A percentile compares a stretch with the other conserved stretches of the same genome.
Conservation (phyloP, 2,329 filamentous ascomycete genomes). For the Sarocladium brachiariae region DNA sequence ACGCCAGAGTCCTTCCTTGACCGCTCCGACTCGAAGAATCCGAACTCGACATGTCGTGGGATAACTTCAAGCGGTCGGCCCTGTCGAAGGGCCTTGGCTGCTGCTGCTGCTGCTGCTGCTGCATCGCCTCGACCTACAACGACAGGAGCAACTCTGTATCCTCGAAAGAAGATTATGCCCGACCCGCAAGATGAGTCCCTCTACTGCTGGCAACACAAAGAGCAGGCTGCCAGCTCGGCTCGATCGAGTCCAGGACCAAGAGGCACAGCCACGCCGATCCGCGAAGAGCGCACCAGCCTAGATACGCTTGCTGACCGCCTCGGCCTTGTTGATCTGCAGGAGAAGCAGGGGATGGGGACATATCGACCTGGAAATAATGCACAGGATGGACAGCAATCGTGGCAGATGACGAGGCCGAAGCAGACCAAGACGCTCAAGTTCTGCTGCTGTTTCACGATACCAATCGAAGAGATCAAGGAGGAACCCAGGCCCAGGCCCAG, state of each 20-base stretch:
- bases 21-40: constrained; percentile 79
- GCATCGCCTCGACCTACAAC: constrained; percentile 31
- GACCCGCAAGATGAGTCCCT: constrained; percentile 53
- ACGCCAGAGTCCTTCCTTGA: constrained; percentile 76
- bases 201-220: constrained; percentile 94
- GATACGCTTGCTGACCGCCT: constrained; percentile 80
- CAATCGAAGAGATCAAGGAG: constrained; percentile 36
- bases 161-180: constrained; percentile 22
- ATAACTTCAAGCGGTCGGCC: constrained; percentile 76
- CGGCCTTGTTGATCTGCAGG: constrained; percentile 62
- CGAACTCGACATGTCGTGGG: constrained; percentile 78
- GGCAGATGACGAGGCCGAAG: neutral
- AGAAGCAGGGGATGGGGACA: constrained; percentile 26
- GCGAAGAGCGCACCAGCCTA: constrained; percentile 57
- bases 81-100: constrained; percentile 67
- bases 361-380: constrained; percentile 11
- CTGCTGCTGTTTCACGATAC: constrained; percentile 48
- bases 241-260: constrained; percentile 39
- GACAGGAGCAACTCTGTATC: constrained; percentile 18
- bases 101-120: no score
- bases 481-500: constrained; percentile 23
- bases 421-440: constrained; percentile 22
- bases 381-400: neutral
- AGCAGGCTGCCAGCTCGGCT: constrained; percentile 58
- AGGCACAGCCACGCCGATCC: constrained; percentile 40